Evolutionary conservation across 2,329 filamentous ascomycete genomes (phyloP).

Genomic region (Cyclaneusma minus): DNA sequence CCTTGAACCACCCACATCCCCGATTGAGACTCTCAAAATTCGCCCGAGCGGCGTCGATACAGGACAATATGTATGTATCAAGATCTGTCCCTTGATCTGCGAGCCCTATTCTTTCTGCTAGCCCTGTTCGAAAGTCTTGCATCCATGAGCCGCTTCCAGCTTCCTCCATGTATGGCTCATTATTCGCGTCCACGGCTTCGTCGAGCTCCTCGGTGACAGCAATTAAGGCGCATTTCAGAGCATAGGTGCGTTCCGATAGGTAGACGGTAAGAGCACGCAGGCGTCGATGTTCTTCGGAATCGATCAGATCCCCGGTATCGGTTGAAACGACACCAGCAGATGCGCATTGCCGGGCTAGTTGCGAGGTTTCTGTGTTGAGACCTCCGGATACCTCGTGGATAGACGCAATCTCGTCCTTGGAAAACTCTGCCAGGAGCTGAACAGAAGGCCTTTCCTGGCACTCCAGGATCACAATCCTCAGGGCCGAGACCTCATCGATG

Average conservation of each 20-base stretch:
- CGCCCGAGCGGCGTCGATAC: conserved; percentile 31
- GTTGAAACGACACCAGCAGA: conserved; percentile 19
- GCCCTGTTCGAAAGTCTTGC: conserved; percentile 4
- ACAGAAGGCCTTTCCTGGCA: conserved; percentile 66
- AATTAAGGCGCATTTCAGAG: conserved; percentile 44
- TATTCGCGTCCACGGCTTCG: conserved; percentile 5
- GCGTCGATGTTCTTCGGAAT: conserved; percentile 44
- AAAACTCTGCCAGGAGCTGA: conserved; percentile 56
- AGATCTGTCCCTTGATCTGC: too few species aligned
- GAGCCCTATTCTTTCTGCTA: conserved; percentile 5
- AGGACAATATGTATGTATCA: conserved; percentile 13
- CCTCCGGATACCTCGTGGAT: conserved; percentile 59
- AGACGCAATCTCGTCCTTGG: conserved; percentile 63
- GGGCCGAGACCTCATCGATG: conserved; percentile 67
- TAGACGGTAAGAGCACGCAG: conserved; percentile 57
- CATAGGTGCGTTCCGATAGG: conserved; percentile 53
- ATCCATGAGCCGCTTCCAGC: conserved; percentile 1
- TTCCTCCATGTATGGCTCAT: conserved; percentile 4
- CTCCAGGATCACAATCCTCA: conserved; percentile 70
- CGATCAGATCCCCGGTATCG: conserved; percentile 45
- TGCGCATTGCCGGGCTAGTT: conserved; percentile 29
- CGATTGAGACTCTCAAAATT: conserved; percentile 28
- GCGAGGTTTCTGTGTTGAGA: conserved; percentile 40
- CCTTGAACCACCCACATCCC: conserved; percentile 27
- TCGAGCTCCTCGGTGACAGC: conserved; percentile 14